Evolutionary conservation across 2,329 filamentous ascomycete genomes (phyloP).

Genomic region (Arthrobotrys entomopaga): DNA sequence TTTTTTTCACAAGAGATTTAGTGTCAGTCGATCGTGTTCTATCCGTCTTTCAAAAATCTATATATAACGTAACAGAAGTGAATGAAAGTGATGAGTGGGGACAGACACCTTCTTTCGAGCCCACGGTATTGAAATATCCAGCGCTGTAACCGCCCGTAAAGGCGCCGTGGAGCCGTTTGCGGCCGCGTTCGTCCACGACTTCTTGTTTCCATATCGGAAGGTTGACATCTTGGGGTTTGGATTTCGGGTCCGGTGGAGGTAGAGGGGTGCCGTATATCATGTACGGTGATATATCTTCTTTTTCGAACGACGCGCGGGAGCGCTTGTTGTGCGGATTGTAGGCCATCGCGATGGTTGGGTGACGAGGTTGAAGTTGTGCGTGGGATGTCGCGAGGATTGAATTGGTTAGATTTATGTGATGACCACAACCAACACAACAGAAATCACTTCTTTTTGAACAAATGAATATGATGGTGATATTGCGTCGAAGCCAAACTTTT

Average conservation of each 20-base stretch:
- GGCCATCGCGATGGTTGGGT: conserved; percentile 22
- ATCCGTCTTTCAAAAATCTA: neutral
- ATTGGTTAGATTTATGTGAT: neutral
- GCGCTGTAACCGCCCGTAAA: conserved; percentile 98
- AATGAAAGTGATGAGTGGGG: conserved; percentile 25
- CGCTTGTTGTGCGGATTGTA: conserved; percentile 69
- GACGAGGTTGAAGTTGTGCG: neutral
- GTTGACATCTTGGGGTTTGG: conserved; percentile 89
- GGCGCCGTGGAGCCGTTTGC: conserved; percentile 91
- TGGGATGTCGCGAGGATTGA: neutral
- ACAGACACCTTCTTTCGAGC: conserved; percentile 81
- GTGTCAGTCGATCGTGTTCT: conserved; percentile 51
- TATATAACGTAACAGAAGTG: neutral
- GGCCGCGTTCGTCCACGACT: conserved; percentile 88
- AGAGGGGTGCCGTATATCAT: conserved; percentile 85
- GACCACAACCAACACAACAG: conserved; percentile 2
- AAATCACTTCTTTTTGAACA: neutral
- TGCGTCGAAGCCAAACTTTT: conserved; percentile 8
- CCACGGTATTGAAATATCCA: conserved; percentile 98
- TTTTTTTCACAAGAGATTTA: neutral
- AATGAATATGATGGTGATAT: neutral
- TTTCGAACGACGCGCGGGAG: conserved; percentile 78
- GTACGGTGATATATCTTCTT: conserved; percentile 72
- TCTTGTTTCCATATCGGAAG: conserved; percentile 98
- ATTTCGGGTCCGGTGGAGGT: conserved; percentile 77